phyloP scores from a whole-genome alignment of 2,329 filamentous ascomycete genomes.

The Sporothrix euskadiensis region DNA sequence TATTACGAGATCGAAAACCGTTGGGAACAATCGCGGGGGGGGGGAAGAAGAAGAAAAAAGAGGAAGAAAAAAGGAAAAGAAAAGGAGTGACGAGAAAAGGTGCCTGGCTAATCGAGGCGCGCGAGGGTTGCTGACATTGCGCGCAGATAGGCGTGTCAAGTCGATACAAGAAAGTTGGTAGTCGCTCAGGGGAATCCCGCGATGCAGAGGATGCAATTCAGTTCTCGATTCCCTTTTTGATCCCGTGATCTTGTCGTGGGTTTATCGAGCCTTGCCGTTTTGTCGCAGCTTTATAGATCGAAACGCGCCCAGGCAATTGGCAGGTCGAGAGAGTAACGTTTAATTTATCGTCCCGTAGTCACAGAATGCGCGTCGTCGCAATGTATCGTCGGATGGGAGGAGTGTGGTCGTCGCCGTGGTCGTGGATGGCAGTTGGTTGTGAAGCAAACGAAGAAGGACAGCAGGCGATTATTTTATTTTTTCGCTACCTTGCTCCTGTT shows the following conservation, averaged over 20 bases:
- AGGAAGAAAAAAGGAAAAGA: neutral
- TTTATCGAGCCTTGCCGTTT: neutral
- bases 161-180: neutral
- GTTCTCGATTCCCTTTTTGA: neutral
- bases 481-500: neutral
- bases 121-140: constrained; percentile 17
- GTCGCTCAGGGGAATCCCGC: neutral
- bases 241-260: neutral
- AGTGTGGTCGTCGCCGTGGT: neutral
- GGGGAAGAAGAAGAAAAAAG: no score
- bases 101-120: constrained; percentile 20
- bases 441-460: constrained; percentile 13
- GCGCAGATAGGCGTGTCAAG: neutral
- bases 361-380: neutral
- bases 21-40: neutral
- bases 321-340: neutral
- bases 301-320: constrained; percentile 13
- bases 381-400: neutral
- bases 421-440: neutral
- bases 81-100: neutral
- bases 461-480: constrained; percentile 18
- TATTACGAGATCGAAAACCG: neutral
- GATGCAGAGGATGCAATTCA: neutral
- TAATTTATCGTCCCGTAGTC: no score
- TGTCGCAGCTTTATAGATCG: neutral